Conservation (phyloP, 2,329 filamentous ascomycete genomes). For the Cercospora sojina region DNA sequence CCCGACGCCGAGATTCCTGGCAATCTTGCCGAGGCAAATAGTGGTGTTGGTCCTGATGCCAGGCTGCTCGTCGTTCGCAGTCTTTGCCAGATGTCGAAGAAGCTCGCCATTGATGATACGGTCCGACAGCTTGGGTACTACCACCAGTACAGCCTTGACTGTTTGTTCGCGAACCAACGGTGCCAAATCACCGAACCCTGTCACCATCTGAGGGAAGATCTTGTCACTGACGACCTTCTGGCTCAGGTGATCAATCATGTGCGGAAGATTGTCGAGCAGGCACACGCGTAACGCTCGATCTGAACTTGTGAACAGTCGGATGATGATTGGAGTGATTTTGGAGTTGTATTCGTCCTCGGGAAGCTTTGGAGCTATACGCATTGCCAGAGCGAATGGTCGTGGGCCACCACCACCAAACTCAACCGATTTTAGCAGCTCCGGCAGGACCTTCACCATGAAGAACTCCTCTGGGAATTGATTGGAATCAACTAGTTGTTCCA, state of each 20-base stretch:
- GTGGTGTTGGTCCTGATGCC: conserved; percentile 98
- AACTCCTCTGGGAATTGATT: conserved; percentile 98
- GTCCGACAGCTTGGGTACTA: conserved; percentile 87
- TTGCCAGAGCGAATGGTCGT: conserved; percentile 81
- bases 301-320: conserved; percentile 84
- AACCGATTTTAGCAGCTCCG: conserved; percentile 96
- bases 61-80: conserved; percentile 94
- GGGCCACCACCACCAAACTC: conserved; percentile 95
- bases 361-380: conserved; percentile 87
- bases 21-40: conserved; percentile 94
- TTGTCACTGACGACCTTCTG: conserved; percentile 92
- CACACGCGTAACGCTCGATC: conserved; percentile 91
- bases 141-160: conserved; percentile 84
- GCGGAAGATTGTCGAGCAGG: conserved; percentile 79
- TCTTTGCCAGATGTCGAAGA: conserved; percentile 86
- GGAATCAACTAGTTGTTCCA: conserved; percentile 69
- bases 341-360: conserved; percentile 85
- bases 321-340: conserved; percentile 78
- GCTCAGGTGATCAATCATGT: conserved; percentile 87
- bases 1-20: conserved; percentile 73
- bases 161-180: conserved; percentile 94
- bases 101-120: conserved; percentile 91
- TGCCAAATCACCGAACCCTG: conserved; percentile 88
- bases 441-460: conserved; percentile 94
- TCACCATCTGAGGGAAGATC: conserved; percentile 95